A percentile compares a stretch with the other conserved stretches of the same genome.
Conservation (phyloP, 1,284 basidiomycete species). For the Rhodotorula sp. region DNA sequence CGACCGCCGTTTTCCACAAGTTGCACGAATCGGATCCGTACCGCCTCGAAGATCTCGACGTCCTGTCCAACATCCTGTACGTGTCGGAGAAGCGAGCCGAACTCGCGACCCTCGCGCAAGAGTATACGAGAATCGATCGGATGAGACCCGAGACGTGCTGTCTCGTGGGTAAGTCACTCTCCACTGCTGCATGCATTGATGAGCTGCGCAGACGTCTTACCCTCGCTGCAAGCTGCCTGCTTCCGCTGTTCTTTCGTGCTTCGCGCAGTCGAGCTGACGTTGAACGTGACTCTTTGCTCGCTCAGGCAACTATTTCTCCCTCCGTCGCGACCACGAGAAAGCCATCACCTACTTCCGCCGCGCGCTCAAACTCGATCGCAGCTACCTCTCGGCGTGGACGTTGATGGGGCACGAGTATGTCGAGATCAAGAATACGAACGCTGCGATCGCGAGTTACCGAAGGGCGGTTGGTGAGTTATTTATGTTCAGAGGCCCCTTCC, state of each 20-base stretch:
- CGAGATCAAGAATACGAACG: constrained; percentile 98
- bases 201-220: too few relatives aligned
- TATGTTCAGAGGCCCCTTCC: background rate
- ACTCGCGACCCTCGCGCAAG: constrained; percentile 86
- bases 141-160: constrained; percentile 93
- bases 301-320: constrained; percentile 91
- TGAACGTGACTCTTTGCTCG: background rate
- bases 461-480: constrained; percentile 76
- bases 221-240: too few relatives aligned
- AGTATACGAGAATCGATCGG: constrained; percentile 80
- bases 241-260: background rate
- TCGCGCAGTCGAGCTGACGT: background rate
- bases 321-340: constrained; percentile 88
- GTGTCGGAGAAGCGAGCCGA: constrained; percentile 86
- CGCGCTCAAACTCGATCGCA: constrained; percentile 88
- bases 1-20: constrained; percentile 76
- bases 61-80: constrained; percentile 96
- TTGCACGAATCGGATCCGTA: constrained; percentile 79
- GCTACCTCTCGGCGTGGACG: constrained; percentile 97
- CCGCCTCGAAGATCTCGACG: constrained; percentile 90
- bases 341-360: constrained; percentile 93
- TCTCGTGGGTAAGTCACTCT: constrained; percentile 68
- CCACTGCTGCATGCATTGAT: too few relatives aligned
- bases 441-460: constrained; percentile 95
- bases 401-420: constrained; percentile 98